Conservation (phyloP, 352 stramenopile species). For the Pythium sukuiense region DNA sequence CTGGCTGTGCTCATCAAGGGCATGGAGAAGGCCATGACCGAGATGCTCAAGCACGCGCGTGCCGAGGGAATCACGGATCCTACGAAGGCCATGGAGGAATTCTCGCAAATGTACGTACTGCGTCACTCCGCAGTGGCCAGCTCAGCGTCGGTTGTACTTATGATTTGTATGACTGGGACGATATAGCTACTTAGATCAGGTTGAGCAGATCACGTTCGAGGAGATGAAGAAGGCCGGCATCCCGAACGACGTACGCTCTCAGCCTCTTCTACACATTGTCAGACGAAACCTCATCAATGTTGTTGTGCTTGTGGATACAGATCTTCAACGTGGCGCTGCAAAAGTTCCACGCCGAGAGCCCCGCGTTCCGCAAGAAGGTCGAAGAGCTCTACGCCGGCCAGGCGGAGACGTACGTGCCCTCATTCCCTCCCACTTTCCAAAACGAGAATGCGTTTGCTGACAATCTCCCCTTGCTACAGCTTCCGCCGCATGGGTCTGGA, state of each 20-base stretch:
- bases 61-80: conserved; percentile 73
- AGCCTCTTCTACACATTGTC: neutral
- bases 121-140: neutral
- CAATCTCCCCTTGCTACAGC: conserved; percentile 26
- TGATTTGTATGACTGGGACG: neutral
- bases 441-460: neutral
- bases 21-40: conserved; percentile 79
- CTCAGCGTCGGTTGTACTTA: neutral
- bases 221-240: conserved; percentile 68
- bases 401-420: conserved; percentile 54
- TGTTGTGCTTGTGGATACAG: conserved; percentile 22
- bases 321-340: conserved; percentile 68
- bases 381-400: conserved; percentile 72
- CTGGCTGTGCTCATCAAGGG: conserved; percentile 61
- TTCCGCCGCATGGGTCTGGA: conserved; percentile 73
- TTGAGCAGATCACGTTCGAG: conserved; percentile 65
- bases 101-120: conserved; percentile 56
- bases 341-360: conserved; percentile 63
- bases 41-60: conserved; percentile 71
- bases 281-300: too few relatives aligned
- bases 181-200: conserved; percentile 58
- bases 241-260: conserved; percentile 47
- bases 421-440: neutral
- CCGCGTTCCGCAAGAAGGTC: conserved; percentile 66
- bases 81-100: conserved; percentile 71